A percentile compares a stretch with the other conserved stretches of the same genome.
Evolutionary conservation across 2,329 filamentous ascomycete species (phyloP).

Genomic region (Fusarium subglutinans): DNA sequence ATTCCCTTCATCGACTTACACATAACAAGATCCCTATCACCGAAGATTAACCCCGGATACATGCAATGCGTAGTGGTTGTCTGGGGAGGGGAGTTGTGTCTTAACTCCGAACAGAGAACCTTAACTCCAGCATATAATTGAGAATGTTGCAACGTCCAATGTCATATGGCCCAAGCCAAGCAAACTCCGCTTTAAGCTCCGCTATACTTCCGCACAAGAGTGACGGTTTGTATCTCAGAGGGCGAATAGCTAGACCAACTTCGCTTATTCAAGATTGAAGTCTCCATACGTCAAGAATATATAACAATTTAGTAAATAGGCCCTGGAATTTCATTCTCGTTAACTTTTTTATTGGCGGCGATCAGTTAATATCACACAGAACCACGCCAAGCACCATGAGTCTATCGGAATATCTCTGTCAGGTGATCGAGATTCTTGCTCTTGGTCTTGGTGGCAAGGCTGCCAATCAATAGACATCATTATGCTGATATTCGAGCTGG

Average conservation of each 20-base stretch:
- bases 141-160: neutral
- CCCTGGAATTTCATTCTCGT: neutral
- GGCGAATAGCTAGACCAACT: neutral
- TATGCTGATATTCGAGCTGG: too few relatives aligned
- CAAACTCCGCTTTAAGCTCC: neutral
- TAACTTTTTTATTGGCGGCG: neutral
- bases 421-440: neutral
- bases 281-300: too few relatives aligned
- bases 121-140: neutral
- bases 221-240: too few relatives aligned
- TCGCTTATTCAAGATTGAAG: neutral
- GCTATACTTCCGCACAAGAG: neutral
- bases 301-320: too few relatives aligned
- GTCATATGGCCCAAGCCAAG: accelerated
- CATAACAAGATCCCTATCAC: neutral
- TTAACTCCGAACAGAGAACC: neutral
- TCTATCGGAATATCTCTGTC: neutral
- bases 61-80: neutral
- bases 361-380: neutral
- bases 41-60: neutral
- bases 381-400: neutral
- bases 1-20: accelerated
- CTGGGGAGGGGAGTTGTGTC: neutral
- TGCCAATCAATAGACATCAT: too few relatives aligned
- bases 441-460: too few relatives aligned